These are phyloP conservation scores for Penicillium coprophilum DNA, from an alignment of 495 filamentous ascomycete species.

Conservation along the genomic window DNA sequence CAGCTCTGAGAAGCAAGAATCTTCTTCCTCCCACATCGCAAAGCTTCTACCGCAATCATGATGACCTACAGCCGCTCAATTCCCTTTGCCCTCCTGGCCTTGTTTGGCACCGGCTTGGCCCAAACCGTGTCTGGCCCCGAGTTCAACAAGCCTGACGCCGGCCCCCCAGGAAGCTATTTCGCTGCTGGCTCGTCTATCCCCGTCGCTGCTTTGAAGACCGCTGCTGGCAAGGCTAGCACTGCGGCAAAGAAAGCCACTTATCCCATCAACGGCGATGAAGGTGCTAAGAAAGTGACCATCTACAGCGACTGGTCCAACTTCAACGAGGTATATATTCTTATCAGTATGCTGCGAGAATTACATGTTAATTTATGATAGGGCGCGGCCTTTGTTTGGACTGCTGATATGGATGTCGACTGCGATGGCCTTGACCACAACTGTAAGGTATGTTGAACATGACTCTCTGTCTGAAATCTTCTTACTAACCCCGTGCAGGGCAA, in stretches of 20 bases:
- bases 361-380: slow-evolving; percentile 20
- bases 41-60: neutral
- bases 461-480: neutral
- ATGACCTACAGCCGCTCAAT: slow-evolving; percentile 7
- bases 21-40: neutral
- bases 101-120: slow-evolving; percentile 12
- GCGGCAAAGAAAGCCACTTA: slow-evolving; percentile 30
- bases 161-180: slow-evolving; percentile 33
- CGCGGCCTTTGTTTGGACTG: slow-evolving; percentile 35
- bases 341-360: neutral
- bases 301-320: slow-evolving; percentile 36
- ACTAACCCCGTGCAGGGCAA: slow-evolving; percentile 28
- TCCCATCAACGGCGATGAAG: slow-evolving; percentile 22
- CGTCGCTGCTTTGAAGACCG: slow-evolving; percentile 27
- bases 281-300: slow-evolving; percentile 27
- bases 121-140: slow-evolving; percentile 29
- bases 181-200: slow-evolving; percentile 27
- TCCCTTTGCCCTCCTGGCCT: slow-evolving; percentile 13
- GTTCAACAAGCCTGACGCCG: slow-evolving; percentile 27
- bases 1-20: neutral
- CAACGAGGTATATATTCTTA: slow-evolving; percentile 16
- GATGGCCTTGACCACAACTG: slow-evolving; percentile 38
- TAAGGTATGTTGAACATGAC: slow-evolving; percentile 14
- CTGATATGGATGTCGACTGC: slow-evolving; percentile 45
- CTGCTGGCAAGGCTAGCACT: slow-evolving; percentile 25